phyloP scores from a whole-genome alignment of 192 early-diverging fungal genomes.

The Linnemannia zychae region DNA sequence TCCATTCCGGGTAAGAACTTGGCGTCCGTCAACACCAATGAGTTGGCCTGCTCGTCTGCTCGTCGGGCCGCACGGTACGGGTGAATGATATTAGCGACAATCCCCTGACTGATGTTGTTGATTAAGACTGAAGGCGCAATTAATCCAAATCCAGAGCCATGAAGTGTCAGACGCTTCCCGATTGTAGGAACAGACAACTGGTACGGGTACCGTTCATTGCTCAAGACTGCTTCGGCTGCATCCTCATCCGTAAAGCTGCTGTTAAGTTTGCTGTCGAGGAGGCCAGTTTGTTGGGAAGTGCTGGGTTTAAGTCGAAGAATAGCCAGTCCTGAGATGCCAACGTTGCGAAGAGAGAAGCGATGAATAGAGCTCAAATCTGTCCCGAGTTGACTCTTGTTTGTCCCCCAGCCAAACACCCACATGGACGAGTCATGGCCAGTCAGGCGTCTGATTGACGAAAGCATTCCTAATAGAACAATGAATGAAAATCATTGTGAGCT shows the following conservation, averaged over 20 bases:
- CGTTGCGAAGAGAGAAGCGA: constrained; percentile 47
- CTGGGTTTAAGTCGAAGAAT: constrained; percentile 30
- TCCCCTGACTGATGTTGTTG: constrained; percentile 57
- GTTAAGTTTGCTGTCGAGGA: background rate
- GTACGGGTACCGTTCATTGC: constrained; percentile 17
- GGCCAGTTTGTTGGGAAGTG: background rate
- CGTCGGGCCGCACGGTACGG: constrained; percentile 48
- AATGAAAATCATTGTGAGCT: background rate
- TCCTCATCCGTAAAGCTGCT: background rate
- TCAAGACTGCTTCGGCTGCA: background rate
- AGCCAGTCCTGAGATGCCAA: constrained; percentile 48
- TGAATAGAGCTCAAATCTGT: constrained; percentile 51
- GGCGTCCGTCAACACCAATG: constrained; percentile 47
- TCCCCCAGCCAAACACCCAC: constrained; percentile 50
- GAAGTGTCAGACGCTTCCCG: constrained; percentile 43
- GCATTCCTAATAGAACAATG: constrained; percentile 23
- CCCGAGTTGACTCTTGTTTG: constrained; percentile 41
- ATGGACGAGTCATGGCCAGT: constrained; percentile 42
- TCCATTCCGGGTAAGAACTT: constrained; percentile 59
- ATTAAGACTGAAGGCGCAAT: constrained; percentile 54
- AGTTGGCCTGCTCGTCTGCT: constrained; percentile 36
- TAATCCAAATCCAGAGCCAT: constrained; percentile 56
- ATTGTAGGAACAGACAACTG: constrained; percentile 38
- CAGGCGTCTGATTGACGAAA: constrained; percentile 38
- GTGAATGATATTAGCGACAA: constrained; percentile 54